These are phyloP conservation scores for Fusarium stilboides DNA, from an alignment of 2,329 filamentous ascomycete species.

Conservation along the genomic window DNA sequence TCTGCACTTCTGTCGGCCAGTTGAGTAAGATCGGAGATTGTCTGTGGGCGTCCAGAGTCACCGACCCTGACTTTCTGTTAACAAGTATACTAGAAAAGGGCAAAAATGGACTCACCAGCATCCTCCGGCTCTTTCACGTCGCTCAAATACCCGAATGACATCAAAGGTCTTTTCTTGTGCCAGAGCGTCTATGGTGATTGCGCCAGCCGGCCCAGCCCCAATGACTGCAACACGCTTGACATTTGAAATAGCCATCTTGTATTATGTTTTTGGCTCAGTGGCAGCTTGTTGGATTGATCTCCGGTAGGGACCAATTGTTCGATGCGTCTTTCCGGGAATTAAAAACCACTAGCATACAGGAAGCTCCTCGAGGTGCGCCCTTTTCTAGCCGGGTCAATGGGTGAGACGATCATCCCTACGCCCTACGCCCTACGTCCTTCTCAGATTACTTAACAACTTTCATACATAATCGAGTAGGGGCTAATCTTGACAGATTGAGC, in stretches of 20 bases:
- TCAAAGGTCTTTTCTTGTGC: constrained; percentile 71
- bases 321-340: not conserved
- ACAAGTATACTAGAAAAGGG: not conserved
- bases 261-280: not conserved
- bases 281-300: not conserved
- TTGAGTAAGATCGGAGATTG: constrained; percentile 60
- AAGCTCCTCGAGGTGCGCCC: not conserved
- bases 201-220: constrained; percentile 71
- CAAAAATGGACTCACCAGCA: constrained; percentile 65
- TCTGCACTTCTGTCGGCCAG: constrained; percentile 66
- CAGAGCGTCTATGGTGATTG: constrained; percentile 72
- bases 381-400: constrained; percentile 6
- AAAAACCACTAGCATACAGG: not conserved
- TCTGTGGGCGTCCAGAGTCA: constrained; percentile 55
- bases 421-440: not conserved
- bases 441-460: not conserved
- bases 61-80: constrained; percentile 56
- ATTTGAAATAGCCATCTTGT: not conserved
- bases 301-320: not conserved
- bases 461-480: not conserved
- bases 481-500: constrained; percentile 12
- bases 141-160: constrained; percentile 72
- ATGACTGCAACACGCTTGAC: constrained; percentile 68
- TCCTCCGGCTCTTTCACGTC: constrained; percentile 70
- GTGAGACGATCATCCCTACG: not conserved